Conservation (phyloP, 31 red algal genomes). For the Pterothamnion heteromorphum region DNA sequence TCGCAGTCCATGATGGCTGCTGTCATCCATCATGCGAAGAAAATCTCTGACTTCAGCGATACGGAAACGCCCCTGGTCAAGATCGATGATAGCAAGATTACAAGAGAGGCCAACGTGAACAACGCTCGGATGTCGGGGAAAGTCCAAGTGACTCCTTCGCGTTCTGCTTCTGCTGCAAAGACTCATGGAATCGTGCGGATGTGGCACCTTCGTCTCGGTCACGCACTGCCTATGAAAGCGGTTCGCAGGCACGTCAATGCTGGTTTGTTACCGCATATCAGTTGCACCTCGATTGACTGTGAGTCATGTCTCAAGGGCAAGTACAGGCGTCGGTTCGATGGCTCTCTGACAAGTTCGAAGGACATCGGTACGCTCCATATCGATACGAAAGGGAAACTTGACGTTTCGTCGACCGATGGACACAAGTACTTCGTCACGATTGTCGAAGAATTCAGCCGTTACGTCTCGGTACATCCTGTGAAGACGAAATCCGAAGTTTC, state of each 20-base stretch:
- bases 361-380: constrained; percentile 33
- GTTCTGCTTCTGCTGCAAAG: too few species aligned
- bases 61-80: too few species aligned
- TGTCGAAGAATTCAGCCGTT: constrained; percentile 37
- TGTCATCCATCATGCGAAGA: too few species aligned
- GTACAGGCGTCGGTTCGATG: not conserved
- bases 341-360: not conserved
- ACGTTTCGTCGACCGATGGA: not conserved
- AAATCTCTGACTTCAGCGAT: too few species aligned
- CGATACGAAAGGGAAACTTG: not conserved
- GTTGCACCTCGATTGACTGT: constrained; percentile 6
- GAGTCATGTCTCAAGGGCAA: constrained; percentile 15
- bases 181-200: too few species aligned
- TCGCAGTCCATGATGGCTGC: too few species aligned
- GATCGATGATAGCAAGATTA: too few species aligned
- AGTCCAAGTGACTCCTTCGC: too few species aligned
- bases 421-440: constrained; percentile 45
- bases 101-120: too few species aligned
- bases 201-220: constrained; percentile 27
- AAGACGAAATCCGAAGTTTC: constrained; percentile 45
- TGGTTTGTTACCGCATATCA: not conserved
- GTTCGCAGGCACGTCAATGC: not conserved
- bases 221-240: not conserved
- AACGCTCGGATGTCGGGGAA: too few species aligned
- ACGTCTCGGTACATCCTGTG: not conserved